Evolutionary conservation across 2,329 filamentous ascomycete species (phyloP), one percentile per base, ranked within the genome.

Genomic region (Talaromyces pinophilus): DNA sequence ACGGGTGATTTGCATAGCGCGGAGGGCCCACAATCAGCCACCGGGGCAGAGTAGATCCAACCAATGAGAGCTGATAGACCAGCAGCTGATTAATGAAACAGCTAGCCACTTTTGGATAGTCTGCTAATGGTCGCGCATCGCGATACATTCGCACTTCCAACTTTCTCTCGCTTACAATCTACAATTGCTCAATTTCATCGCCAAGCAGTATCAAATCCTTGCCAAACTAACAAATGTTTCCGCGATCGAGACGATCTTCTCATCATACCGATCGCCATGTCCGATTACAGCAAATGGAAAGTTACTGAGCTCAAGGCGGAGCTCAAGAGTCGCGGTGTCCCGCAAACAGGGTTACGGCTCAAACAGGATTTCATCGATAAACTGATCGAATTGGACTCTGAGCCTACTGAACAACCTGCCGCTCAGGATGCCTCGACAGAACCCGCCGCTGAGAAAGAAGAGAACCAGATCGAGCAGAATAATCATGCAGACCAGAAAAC

Each of bases 281-380:
- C 80, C 67, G 83, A 86, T 70, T 86, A 83, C 75, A 81, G 75
- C 64, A 84, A 83, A 77, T 84, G 89, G 73, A 93, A 91, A 79
- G 91, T 94, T 69, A 83, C 88, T 40, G 90, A 93, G 73, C 84
- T 94, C 67, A 90, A 89, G 78, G 86, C 87, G 25, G 90, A 93
- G 81, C 84, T 93, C 50, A 92, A 91, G 79, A 83, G 82, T 67
- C 86, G 90, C 69, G 88, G 88, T n/a, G 85, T 93, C 46, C 81
- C 87, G 5, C 85, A 88, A 68, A 86, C 86, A 28, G 91, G 91
- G 8, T 83, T 92, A 62, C 91, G 93, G 75, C 84, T 88, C 28
- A 90, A 90, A 67, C 85, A 82, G 61, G 76, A 82, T 33, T 78
- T 93, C 57, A 83, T 93, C 65, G 85, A 89, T 67, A 86, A 89